Conservation (phyloP, 257 asterid genomes). For the Anisodus acutangulus region DNA sequence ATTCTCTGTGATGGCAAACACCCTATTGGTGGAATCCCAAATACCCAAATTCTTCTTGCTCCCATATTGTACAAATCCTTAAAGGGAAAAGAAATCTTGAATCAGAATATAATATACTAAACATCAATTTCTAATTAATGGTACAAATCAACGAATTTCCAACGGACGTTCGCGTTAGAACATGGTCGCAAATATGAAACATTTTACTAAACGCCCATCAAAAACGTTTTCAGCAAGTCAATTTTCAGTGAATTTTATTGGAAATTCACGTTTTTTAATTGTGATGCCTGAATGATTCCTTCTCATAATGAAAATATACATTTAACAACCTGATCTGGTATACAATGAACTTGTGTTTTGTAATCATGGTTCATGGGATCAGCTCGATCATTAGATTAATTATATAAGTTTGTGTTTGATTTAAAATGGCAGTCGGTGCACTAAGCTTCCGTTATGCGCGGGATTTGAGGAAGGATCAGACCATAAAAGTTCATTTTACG, state of each 20-base stretch:
- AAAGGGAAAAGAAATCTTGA: background rate
- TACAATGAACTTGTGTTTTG: background rate
- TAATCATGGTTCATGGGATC: background rate
- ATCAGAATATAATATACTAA: background rate
- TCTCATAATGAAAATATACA: background rate
- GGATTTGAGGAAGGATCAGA: no score
- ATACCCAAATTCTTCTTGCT: slow-evolving; percentile 48
- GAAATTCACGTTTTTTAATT: no score
- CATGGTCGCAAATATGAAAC: no score
- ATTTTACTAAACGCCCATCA: no score
- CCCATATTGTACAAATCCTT: slow-evolving; percentile 49
- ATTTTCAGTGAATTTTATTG: no score
- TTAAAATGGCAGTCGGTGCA: background rate
- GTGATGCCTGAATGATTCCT: background rate
- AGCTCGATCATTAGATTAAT: background rate
- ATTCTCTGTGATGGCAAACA: slow-evolving; percentile 60
- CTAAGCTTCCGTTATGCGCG: no score
- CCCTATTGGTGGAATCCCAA: slow-evolving; percentile 54
- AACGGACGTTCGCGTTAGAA: no score
- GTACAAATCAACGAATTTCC: no score
- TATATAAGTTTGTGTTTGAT: background rate
- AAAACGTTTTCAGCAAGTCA: no score
- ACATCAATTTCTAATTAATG: background rate
- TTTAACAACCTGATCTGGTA: background rate
- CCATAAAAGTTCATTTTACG: no score